Base-by-base conservation (phyloP, 352 stramenopile species). In the Phytopythium oedochilum region DNA sequence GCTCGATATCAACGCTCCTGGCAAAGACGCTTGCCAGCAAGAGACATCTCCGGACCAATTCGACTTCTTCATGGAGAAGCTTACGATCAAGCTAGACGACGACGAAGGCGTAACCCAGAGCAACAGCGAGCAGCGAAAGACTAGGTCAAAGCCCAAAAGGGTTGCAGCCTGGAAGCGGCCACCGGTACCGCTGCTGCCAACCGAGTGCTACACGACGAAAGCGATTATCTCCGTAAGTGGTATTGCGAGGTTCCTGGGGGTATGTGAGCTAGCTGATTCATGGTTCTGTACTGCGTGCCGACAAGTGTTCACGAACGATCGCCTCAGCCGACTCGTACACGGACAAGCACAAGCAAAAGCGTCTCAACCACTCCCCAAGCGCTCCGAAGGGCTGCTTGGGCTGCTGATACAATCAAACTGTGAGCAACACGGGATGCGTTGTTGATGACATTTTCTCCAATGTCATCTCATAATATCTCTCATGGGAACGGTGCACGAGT, bases 131-230 rank as follows among this genome's bases (percentile, higher is more conserved):
- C 26, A 34, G 14, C 46, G 34, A 23, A 28, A 58, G 59, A 52
- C 25, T 51, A 46, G 48, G 47, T 42, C n/a, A 47, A 25, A 17
- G 39, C 55, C 23, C 55, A 57, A 60, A 25, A 86, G 74, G 32
- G 36, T 75, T 1, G 70, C 76, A 23, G 50, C 62, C 5, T 89
- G 82, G 78, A 87, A 86, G 50, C 73, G 65, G 34, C 64, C 75
- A 11, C 75, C 71, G 2, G 75, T 92, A 29, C 82, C 82, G 9
- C 61, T 89, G 23, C 60, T 81, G 11, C 75, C 78, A 18, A 42
- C 56, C 1, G 67, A 88, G 34, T 69, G 61, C 42, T 86, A 85
- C 55, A 61, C 73, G 15, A 65, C 73, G 32, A 81, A 89, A 59
- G 75, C 67, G 3, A 57, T 78, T 29, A 25, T 82, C 18, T 64